Conservation (phyloP, 140 eudicot genomes). For the Cichorium intybus region DNA sequence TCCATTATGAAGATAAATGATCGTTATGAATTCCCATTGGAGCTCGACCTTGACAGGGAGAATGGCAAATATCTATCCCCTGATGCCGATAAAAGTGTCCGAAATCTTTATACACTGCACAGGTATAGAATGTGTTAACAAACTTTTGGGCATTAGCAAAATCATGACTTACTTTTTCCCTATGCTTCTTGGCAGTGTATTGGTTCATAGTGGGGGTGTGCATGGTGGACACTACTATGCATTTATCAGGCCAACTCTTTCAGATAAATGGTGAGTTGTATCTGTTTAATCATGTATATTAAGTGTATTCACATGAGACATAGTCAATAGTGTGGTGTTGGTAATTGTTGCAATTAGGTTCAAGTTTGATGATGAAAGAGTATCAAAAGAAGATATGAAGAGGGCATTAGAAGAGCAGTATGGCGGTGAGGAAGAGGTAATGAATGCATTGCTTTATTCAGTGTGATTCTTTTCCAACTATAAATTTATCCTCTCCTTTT, state of each 20-base stretch:
- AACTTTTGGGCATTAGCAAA: neutral
- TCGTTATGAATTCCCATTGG: conserved; percentile 76
- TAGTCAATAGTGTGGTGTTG: conserved; percentile 9
- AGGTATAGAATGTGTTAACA: conserved; percentile 43
- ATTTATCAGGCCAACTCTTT: conserved; percentile 75
- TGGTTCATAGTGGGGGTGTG: conserved; percentile 95
- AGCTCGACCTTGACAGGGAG: conserved; percentile 84
- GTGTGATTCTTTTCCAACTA: neutral
- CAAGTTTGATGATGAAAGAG: conserved; percentile 70
- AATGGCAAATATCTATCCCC: conserved; percentile 81
- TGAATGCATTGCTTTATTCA: conserved; percentile 6
- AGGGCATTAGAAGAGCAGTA: conserved; percentile 70
- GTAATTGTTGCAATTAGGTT: conserved; percentile 38
- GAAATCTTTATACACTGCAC: conserved; percentile 85
- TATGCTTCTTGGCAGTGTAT: conserved; percentile 52
- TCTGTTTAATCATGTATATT: neutral
- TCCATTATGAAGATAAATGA: conserved; percentile 64
- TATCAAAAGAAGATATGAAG: conserved; percentile 62
- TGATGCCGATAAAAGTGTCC: conserved; percentile 75
- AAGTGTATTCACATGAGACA: neutral
- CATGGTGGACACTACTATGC: conserved; percentile 94
- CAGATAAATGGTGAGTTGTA: conserved; percentile 60
- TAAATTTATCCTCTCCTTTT: conserved; percentile 7
- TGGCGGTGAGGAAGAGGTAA: conserved; percentile 75
- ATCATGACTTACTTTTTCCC: conserved; percentile 9